A percentile compares a stretch with the other conserved stretches of the same genome.
phyloP scores from a whole-genome alignment of 2,329 filamentous ascomycete genomes.

The Aspergillus brunneoviolaceus region DNA sequence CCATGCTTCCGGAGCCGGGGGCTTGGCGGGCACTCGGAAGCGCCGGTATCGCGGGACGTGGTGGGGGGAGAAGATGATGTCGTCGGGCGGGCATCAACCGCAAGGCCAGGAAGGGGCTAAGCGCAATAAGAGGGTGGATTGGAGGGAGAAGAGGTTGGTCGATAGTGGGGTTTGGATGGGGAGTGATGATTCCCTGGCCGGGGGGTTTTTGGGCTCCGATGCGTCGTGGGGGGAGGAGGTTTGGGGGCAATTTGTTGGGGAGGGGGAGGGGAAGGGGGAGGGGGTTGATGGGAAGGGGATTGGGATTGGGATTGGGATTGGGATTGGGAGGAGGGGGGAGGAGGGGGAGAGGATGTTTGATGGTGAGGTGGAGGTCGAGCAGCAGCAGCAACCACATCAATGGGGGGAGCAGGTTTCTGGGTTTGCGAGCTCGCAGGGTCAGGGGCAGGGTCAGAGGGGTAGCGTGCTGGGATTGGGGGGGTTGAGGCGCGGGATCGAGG shows the following conservation, averaged over 20 bases:
- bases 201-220: too few relatives aligned
- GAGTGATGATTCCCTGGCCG: slow-evolving; percentile 40
- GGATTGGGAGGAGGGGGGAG: background rate
- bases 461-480: background rate
- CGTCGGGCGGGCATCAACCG: background rate
- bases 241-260: slow-evolving; percentile 25
- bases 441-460: background rate
- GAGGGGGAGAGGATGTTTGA: too few relatives aligned
- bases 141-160: slow-evolving; percentile 45
- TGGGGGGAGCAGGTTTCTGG: background rate
- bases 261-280: slow-evolving; percentile 19
- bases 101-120: slow-evolving; percentile 30
- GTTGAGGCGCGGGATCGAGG: slow-evolving; percentile 24
- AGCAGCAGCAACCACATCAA: background rate
- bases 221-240: slow-evolving; percentile 37
- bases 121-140: slow-evolving; percentile 39
- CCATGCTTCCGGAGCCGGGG: background rate
- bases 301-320: background rate
- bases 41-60: slow-evolving; percentile 47
- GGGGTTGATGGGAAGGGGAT: background rate
- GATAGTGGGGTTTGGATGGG: slow-evolving; percentile 52
- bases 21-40: slow-evolving; percentile 30
- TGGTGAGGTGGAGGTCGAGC: slow-evolving; percentile 6
- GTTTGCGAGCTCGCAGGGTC: background rate
- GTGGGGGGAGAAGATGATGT: slow-evolving; percentile 43